Conservation (phyloP, 495 filamentous ascomycete genomes). For the Eremomyces bilateralis region DNA sequence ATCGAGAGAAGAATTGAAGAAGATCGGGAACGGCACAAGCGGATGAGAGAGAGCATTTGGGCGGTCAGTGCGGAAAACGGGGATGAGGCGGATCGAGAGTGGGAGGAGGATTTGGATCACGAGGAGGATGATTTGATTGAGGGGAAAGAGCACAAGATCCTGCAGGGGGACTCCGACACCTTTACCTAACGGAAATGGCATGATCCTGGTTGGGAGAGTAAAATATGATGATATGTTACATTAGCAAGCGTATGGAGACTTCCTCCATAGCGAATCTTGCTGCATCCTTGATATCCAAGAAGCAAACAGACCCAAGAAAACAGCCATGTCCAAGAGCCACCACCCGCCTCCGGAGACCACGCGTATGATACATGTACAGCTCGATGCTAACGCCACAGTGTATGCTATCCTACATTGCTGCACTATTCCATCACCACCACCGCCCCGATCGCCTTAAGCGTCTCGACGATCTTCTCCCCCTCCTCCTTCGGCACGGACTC, state of each 20-base stretch:
- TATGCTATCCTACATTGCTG: too few relatives aligned
- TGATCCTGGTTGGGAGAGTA: too few relatives aligned
- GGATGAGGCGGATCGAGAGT: constrained; percentile 47
- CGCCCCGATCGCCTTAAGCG: constrained; percentile 77
- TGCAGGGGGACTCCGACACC: not conserved
- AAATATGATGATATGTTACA: too few relatives aligned
- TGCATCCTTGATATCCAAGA: too few relatives aligned
- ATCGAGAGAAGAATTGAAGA: constrained; percentile 94
- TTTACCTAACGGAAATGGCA: too few relatives aligned
- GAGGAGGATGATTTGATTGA: constrained; percentile 64
- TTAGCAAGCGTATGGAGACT: too few relatives aligned
- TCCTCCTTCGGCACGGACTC: constrained; percentile 96
- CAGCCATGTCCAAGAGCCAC: too few relatives aligned
- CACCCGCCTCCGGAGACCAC: too few relatives aligned
- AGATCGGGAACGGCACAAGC: constrained; percentile 85
- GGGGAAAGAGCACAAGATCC: constrained; percentile 44
- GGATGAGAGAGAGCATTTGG: constrained; percentile 77
- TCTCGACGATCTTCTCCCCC: constrained; percentile 90
- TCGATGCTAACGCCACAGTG: too few relatives aligned
- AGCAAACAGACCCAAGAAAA: too few relatives aligned
- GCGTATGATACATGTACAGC: too few relatives aligned
- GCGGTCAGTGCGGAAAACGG: constrained; percentile 37
- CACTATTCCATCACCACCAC: constrained; percentile 82
- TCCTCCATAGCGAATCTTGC: too few relatives aligned
- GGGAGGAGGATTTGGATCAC: constrained; percentile 61